Conservation (phyloP, 164 flowering plant species). For the Annona squamosa region DNA sequence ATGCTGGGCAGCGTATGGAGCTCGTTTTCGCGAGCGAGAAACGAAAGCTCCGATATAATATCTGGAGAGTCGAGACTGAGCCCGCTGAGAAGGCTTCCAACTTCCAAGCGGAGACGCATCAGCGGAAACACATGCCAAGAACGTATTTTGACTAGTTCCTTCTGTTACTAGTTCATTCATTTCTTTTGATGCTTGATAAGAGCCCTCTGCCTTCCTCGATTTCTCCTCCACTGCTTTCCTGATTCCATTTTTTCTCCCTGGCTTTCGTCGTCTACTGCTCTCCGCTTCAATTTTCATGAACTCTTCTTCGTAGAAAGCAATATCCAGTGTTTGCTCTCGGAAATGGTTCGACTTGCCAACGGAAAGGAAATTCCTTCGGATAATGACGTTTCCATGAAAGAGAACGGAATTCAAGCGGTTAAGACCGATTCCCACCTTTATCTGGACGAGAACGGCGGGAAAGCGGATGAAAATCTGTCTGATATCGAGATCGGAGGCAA, state of each 20-base stretch:
- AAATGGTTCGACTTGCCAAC: neutral
- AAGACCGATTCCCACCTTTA: neutral
- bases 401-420: neutral
- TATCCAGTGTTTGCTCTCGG: neutral
- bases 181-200: neutral
- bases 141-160: slow-evolving; percentile 11
- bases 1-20: neutral
- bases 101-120: neutral
- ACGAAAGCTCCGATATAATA: neutral
- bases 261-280: no score
- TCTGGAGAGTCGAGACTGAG: neutral
- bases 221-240: neutral
- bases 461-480: neutral
- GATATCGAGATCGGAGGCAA: slow-evolving; percentile 7
- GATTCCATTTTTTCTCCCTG: neutral
- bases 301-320: neutral
- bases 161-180: neutral
- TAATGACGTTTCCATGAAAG: neutral
- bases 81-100: slow-evolving; percentile 1
- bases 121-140: neutral
- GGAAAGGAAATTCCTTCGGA: neutral
- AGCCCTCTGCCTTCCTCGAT: slow-evolving; percentile 7
- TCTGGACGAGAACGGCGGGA: neutral
- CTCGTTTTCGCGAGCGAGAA: neutral
- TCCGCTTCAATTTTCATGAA: neutral